A percentile compares a stretch with the other conserved stretches of the same genome.
Conservation (phyloP, 2,329 filamentous ascomycete species). For the Phaeophleospora eucalypticola region DNA sequence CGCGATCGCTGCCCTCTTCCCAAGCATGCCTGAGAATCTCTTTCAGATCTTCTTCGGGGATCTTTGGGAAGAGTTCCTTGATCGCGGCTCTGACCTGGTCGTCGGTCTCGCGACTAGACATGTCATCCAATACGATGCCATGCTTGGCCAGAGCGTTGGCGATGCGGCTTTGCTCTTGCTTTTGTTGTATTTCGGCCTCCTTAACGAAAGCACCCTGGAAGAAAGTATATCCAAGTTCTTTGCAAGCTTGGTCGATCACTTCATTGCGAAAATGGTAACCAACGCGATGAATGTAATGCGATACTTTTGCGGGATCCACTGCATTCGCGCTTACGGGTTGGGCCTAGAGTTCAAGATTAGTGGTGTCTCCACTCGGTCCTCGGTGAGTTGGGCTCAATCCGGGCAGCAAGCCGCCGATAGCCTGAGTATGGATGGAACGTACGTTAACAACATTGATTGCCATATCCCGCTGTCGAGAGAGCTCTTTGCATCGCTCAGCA, state of each 20-base stretch:
- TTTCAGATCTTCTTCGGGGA: slow-evolving; percentile 55
- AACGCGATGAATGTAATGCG: slow-evolving; percentile 58
- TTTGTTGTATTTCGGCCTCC: slow-evolving; percentile 21
- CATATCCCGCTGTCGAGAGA: slow-evolving; percentile 52
- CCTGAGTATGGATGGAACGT: slow-evolving; percentile 33
- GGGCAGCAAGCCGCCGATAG: neutral
- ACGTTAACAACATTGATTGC: slow-evolving; percentile 59
- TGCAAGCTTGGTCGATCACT: slow-evolving; percentile 56
- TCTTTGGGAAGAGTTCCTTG: slow-evolving; percentile 60
- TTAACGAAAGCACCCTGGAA: slow-evolving; percentile 27
- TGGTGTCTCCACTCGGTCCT: too few relatives aligned
- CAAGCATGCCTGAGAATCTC: slow-evolving; percentile 59
- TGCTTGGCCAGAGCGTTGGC: slow-evolving; percentile 36
- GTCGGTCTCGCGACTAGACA: slow-evolving; percentile 33
- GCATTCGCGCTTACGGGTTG: slow-evolving; percentile 21
- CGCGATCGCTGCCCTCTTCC: slow-evolving; percentile 54
- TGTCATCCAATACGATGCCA: slow-evolving; percentile 20
- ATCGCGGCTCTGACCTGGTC: slow-evolving; percentile 57
- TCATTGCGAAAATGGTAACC: slow-evolving; percentile 60
- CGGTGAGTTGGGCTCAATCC: neutral
- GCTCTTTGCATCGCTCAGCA: slow-evolving; percentile 57
- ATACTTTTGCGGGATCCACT: slow-evolving; percentile 38
- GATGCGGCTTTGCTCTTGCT: slow-evolving; percentile 25
- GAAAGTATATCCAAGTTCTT: slow-evolving; percentile 46
- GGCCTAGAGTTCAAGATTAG: slow-evolving; percentile 17